A percentile compares a stretch with the other conserved stretches of the same genome.
These are phyloP conservation scores for Emergomyces pasteurianus DNA, from an alignment of 2,329 filamentous ascomycete genomes.

Conservation along the genomic window DNA sequence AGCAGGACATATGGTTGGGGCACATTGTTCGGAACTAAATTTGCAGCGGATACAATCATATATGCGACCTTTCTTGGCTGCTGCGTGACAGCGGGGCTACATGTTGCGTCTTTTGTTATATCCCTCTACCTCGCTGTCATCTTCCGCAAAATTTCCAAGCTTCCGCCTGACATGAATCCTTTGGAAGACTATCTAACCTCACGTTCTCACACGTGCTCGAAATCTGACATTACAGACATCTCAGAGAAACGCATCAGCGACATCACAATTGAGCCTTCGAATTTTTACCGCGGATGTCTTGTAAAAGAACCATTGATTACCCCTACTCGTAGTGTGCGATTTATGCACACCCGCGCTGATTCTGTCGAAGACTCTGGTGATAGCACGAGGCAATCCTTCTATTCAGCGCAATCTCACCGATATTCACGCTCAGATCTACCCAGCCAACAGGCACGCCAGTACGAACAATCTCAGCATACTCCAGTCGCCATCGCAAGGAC, in stretches of 20 bases:
- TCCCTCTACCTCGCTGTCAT: constrained; percentile 64
- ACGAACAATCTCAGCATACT: constrained; percentile 17
- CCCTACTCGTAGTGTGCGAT: constrained; percentile 50
- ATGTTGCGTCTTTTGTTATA: constrained; percentile 56
- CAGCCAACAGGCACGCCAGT: constrained; percentile 21
- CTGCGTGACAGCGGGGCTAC: constrained; percentile 52
- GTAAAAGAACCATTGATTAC: constrained; percentile 33
- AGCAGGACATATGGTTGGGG: constrained; percentile 45
- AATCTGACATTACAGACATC: constrained; percentile 44
- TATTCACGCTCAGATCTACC: constrained; percentile 21
- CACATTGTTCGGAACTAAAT: constrained; percentile 51
- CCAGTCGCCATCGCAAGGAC: constrained; percentile 19
- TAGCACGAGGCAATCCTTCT: constrained; percentile 37
- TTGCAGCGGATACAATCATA: constrained; percentile 48
- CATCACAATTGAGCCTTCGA: constrained; percentile 33
- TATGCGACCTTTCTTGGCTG: constrained; percentile 57
- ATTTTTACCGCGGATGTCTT: constrained; percentile 23
- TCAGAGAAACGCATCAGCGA: constrained; percentile 51
- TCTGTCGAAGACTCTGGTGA: constrained; percentile 48
- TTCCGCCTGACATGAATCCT: constrained; percentile 93
- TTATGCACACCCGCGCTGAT: constrained; percentile 62
- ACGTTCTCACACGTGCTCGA: constrained; percentile 61
- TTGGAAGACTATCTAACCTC: constrained; percentile 76
- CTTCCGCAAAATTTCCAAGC: constrained; percentile 67
- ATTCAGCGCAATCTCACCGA: constrained; percentile 32